Percentiles rank a stretch among this genome's conserved stretches.
These are phyloP conservation scores for Pachyrhizus erosus DNA, from an alignment of 306 rosid species.

Conservation along the genomic window DNA sequence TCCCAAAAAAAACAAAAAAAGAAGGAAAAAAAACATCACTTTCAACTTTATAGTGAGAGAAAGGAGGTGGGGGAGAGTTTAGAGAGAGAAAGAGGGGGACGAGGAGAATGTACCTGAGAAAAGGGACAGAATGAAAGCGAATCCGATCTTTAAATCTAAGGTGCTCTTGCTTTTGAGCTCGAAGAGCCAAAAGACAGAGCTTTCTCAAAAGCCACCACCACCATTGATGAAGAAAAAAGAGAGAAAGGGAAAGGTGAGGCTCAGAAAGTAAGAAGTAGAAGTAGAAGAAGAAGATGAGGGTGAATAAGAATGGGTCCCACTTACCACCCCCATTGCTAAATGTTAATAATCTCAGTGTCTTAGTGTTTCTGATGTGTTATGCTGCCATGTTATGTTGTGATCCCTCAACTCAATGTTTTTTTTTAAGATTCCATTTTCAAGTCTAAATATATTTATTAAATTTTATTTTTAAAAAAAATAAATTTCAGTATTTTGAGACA, in stretches of 20 bases:
- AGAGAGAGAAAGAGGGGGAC: constrained; percentile 47
- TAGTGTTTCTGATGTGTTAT: neutral
- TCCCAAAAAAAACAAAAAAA: no score
- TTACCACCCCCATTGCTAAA: constrained; percentile 30
- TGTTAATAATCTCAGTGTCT: neutral
- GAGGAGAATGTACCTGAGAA: constrained; percentile 61
- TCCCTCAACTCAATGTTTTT: neutral
- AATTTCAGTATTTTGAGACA: no score
- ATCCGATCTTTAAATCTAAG: constrained; percentile 57
- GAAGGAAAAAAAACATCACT: constrained; percentile 19
- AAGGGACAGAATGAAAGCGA: constrained; percentile 66
- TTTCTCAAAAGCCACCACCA: constrained; percentile 48
- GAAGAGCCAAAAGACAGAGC: constrained; percentile 54
- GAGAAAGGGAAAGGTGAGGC: constrained; percentile 20
- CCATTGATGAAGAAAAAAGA: constrained; percentile 41
- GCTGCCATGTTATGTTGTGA: neutral
- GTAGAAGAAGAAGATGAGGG: constrained; percentile 36
- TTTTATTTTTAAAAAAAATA: no score
- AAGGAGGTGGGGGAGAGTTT: constrained; percentile 35
- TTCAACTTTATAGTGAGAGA: constrained; percentile 48
- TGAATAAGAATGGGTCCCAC: constrained; percentile 51
- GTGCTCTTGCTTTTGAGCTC: constrained; percentile 56
- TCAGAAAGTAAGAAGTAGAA: constrained; percentile 41
- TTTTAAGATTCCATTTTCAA: no score
- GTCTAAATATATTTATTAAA: no score